Conservation (phyloP, 495 filamentous ascomycete genomes). For the Podospora bellae-mahoneyi region DNA sequence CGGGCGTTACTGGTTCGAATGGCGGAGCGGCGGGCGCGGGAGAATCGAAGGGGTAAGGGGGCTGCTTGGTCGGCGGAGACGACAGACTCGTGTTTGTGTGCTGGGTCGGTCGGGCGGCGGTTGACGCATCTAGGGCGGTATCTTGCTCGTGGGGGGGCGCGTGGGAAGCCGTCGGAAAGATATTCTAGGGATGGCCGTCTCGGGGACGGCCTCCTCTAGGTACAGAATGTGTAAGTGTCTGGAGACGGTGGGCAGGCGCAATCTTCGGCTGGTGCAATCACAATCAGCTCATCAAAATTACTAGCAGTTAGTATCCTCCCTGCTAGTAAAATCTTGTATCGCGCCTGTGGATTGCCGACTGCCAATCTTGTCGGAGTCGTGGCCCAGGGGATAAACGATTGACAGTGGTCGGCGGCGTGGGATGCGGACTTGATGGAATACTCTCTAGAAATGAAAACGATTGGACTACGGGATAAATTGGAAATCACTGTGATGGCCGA, state of each 20-base stretch:
- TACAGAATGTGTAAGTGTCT: background rate
- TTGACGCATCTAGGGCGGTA: slow-evolving; percentile 5
- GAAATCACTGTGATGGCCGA: background rate
- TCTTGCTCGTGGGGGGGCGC: background rate
- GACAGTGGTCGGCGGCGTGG: background rate
- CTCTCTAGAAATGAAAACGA: background rate
- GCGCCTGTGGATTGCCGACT: background rate
- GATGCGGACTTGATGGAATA: background rate
- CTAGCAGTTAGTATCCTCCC: background rate
- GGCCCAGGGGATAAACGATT: background rate
- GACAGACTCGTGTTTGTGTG: slow-evolving; percentile 16
- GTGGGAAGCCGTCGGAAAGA: slow-evolving; percentile 9
- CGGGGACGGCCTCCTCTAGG: background rate
- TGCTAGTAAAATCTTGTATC: background rate
- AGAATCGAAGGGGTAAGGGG: slow-evolving; percentile 31
- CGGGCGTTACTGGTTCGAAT: slow-evolving; percentile 19
- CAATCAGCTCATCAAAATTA: background rate
- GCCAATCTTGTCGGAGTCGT: background rate
- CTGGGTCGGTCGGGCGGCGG: background rate
- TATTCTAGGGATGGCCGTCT: background rate
- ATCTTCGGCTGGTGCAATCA: background rate
- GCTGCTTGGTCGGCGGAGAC: slow-evolving; percentile 37
- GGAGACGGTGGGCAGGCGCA: background rate
- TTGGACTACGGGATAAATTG: background rate
- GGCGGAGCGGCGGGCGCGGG: slow-evolving; percentile 21